A percentile compares a stretch with the other conserved stretches of the same genome.
These are phyloP conservation scores for Arachnopeziza araneosa DNA, from an alignment of 2,329 filamentous ascomycete genomes.

Conservation along the genomic window DNA sequence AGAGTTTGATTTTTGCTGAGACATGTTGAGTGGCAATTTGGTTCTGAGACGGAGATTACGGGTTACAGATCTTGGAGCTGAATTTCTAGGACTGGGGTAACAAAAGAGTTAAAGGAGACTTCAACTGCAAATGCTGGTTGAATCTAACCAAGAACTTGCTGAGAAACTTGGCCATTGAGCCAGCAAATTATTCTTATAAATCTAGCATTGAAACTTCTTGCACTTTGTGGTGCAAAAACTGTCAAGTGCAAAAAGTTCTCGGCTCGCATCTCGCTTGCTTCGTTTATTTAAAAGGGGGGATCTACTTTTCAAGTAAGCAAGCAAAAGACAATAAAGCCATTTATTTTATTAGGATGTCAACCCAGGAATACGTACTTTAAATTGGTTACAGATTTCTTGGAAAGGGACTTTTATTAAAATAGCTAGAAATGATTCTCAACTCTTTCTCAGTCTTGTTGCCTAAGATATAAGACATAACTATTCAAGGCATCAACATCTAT, in stretches of 20 bases:
- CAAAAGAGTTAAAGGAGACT: no score
- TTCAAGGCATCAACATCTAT: not conserved
- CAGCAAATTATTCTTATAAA: not conserved
- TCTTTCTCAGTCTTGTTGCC: not conserved
- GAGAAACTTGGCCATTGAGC: not conserved
- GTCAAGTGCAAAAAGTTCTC: not conserved
- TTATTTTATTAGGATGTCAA: not conserved
- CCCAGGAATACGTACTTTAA: not conserved
- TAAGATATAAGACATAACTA: not conserved
- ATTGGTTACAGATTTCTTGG: not conserved
- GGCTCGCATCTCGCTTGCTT: not conserved
- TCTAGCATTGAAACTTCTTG: not conserved
- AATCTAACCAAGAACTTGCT: not conserved
- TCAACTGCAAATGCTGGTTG: not conserved
- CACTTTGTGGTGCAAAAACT: not conserved
- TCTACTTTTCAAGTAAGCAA: not conserved
- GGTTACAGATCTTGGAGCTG: not conserved
- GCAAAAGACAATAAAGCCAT: not conserved
- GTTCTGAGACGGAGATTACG: not conserved
- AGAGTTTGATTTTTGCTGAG: not conserved
- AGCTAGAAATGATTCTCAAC: not conserved
- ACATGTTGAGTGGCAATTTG: not conserved
- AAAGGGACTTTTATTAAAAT: not conserved
- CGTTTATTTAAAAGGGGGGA: not conserved
- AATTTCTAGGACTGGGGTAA: no score